phyloP scores from a whole-genome alignment of 2,329 filamentous ascomycete genomes.

The Microcyclospora tardicrescens region DNA sequence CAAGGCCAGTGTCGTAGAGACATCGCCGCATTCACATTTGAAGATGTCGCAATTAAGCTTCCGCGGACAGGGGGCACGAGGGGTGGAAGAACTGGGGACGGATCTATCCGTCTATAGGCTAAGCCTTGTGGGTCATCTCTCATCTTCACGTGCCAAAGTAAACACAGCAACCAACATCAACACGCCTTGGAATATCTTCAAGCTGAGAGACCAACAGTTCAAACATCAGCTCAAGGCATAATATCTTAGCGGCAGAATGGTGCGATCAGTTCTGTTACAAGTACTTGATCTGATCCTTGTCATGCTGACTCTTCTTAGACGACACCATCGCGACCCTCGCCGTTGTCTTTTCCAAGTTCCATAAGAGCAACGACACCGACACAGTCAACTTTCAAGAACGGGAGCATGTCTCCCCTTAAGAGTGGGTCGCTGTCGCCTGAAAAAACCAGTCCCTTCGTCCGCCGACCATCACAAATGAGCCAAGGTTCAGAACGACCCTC shows the following conservation, averaged over 20 bases:
- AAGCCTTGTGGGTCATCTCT: too few species aligned
- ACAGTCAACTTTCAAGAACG: conserved; percentile 27
- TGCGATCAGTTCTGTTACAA: too few species aligned
- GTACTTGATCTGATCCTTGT: too few species aligned
- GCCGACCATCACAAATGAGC: conserved; percentile 23
- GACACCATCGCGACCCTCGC: too few species aligned
- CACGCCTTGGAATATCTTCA: neutral
- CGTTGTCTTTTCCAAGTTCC: conserved; percentile 14
- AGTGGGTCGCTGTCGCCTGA: conserved; percentile 17
- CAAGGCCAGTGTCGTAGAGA: too few species aligned
- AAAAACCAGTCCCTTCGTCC: conserved; percentile 22
- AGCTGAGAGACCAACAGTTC: neutral
- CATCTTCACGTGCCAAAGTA: neutral
- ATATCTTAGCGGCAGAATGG: too few species aligned
- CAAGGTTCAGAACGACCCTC: conserved; percentile 16
- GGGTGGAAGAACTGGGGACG: neutral
- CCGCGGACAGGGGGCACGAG: neutral
- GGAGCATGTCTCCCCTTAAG: conserved; percentile 15
- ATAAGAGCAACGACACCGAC: conserved; percentile 25
- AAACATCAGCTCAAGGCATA: too few species aligned
- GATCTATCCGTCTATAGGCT: neutral
- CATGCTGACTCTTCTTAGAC: too few species aligned
- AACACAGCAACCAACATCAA: neutral
- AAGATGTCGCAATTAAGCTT: too few species aligned
- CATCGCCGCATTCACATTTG: too few species aligned